Evolutionary conservation across 495 filamentous ascomycete genomes (phyloP).

Genomic region (Polyplosphaeria fusca): DNA sequence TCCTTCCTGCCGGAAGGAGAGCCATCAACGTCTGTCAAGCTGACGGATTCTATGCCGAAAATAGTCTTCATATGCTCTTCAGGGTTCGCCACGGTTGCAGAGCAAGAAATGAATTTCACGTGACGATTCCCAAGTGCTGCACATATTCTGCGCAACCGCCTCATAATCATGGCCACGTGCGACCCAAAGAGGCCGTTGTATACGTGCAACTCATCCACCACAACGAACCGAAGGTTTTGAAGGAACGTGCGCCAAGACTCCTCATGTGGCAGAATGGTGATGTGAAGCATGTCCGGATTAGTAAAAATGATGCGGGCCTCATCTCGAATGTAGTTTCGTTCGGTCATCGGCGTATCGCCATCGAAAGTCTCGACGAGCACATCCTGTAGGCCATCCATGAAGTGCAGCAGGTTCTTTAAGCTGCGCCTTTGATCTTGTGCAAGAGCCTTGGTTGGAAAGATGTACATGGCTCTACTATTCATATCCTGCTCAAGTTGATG

Average conservation of each 20-base stretch:
- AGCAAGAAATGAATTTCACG: slow-evolving; percentile 94
- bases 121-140: slow-evolving; percentile 84
- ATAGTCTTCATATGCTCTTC: slow-evolving; percentile 87
- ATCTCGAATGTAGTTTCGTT: slow-evolving; percentile 76
- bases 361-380: slow-evolving; percentile 89
- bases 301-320: slow-evolving; percentile 94
- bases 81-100: slow-evolving; percentile 94
- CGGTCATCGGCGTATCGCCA: slow-evolving; percentile 83
- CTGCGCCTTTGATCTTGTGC: slow-evolving; percentile 93
- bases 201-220: slow-evolving; percentile 79
- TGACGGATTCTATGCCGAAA: slow-evolving; percentile 80
- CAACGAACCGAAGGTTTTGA: slow-evolving; percentile 84
- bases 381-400: slow-evolving; percentile 72
- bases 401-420: slow-evolving; percentile 76
- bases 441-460: slow-evolving; percentile 96
- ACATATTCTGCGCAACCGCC: slow-evolving; percentile 81
- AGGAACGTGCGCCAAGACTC: slow-evolving; percentile 85
- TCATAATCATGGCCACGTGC: slow-evolving; percentile 93
- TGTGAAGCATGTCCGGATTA: slow-evolving; percentile 97
- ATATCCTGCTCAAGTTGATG: slow-evolving; percentile 77
- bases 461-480: slow-evolving; percentile 86
- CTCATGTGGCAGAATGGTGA: slow-evolving; percentile 91
- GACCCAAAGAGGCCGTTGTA: slow-evolving; percentile 95
- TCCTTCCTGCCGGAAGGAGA: slow-evolving; percentile 92
- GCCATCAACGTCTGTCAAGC: slow-evolving; percentile 83